These are phyloP conservation scores for Primulina eburnea DNA, from an alignment of 257 asterid genomes.

Conservation along the genomic window DNA sequence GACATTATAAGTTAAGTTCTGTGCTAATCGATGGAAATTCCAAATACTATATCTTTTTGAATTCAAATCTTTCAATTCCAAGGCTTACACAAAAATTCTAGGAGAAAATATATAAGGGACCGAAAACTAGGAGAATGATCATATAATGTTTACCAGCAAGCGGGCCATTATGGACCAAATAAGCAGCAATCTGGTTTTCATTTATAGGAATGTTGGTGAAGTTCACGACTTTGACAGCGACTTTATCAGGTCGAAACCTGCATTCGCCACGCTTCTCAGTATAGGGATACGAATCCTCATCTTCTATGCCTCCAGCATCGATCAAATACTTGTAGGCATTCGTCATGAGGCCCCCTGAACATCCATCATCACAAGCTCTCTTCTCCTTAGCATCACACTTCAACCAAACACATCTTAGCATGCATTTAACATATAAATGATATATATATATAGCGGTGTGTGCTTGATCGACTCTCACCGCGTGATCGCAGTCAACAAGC, in stretches of 20 bases:
- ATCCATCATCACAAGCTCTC: slow-evolving; percentile 64
- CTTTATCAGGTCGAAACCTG: slow-evolving; percentile 47
- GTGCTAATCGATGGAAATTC: too few relatives aligned
- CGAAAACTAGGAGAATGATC: background rate
- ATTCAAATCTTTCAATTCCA: too few relatives aligned
- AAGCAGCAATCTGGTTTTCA: slow-evolving; percentile 67
- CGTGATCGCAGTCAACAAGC: slow-evolving; percentile 80
- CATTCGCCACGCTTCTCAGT: slow-evolving; percentile 64
- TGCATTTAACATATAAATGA: background rate
- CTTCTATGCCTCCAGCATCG: slow-evolving; percentile 72
- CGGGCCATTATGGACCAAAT: slow-evolving; percentile 69
- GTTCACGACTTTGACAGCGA: slow-evolving; percentile 49
- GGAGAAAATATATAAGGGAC: background rate
- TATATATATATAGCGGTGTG: too few relatives aligned
- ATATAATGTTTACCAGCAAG: slow-evolving; percentile 49
- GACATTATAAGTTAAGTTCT: too few relatives aligned
- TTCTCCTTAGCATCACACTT: slow-evolving; percentile 61
- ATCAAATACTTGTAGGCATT: slow-evolving; percentile 78
- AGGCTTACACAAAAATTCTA: background rate
- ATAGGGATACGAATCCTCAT: slow-evolving; percentile 60
- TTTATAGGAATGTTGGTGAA: slow-evolving; percentile 54
- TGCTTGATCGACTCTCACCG: slow-evolving; percentile 33
- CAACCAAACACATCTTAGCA: background rate
- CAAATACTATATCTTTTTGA: too few relatives aligned
- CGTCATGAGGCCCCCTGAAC: slow-evolving; percentile 85